phyloP scores from a whole-genome alignment of 2,329 filamentous ascomycete genomes.

The Aspergillus pseudoterreus region DNA sequence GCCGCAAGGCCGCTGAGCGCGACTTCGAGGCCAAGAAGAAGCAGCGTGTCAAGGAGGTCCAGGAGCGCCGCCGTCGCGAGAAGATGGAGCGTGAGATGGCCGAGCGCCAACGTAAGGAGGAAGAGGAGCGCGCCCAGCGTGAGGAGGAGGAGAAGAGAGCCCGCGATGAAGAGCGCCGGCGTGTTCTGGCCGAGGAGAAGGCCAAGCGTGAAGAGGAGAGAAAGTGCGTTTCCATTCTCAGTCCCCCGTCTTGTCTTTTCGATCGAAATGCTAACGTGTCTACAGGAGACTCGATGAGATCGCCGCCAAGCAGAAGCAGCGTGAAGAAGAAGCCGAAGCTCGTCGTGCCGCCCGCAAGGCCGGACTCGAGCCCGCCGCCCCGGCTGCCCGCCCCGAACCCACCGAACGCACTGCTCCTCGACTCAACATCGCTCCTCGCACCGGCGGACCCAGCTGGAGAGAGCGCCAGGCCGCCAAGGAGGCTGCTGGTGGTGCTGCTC shows the following conservation, averaged over 20 bases:
- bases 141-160: constrained; percentile 84
- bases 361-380: constrained; percentile 29
- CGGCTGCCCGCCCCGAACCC: constrained; percentile 46
- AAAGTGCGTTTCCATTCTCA: constrained; percentile 43
- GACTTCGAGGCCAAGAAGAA: constrained; percentile 92
- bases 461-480: constrained; percentile 56
- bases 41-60: constrained; percentile 80
- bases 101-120: constrained; percentile 73
- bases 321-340: constrained; percentile 84
- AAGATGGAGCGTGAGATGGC: constrained; percentile 79
- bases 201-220: constrained; percentile 56
- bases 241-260: not conserved
- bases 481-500: constrained; percentile 21
- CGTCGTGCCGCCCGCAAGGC: constrained; percentile 66
- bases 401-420: constrained; percentile 50
- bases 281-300: constrained; percentile 60
- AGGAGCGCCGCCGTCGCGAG: constrained; percentile 78
- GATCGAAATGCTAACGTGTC: constrained; percentile 29
- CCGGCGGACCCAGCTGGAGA: constrained; percentile 53
- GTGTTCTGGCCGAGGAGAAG: constrained; percentile 69
- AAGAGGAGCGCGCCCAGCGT: constrained; percentile 73
- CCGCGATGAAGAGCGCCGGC: constrained; percentile 75
- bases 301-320: constrained; percentile 66
- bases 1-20: constrained; percentile 83
- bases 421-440: constrained; percentile 51